Evolutionary conservation across 164 flowering plant species (phyloP).

Genomic region (Amborella trichopoda): DNA sequence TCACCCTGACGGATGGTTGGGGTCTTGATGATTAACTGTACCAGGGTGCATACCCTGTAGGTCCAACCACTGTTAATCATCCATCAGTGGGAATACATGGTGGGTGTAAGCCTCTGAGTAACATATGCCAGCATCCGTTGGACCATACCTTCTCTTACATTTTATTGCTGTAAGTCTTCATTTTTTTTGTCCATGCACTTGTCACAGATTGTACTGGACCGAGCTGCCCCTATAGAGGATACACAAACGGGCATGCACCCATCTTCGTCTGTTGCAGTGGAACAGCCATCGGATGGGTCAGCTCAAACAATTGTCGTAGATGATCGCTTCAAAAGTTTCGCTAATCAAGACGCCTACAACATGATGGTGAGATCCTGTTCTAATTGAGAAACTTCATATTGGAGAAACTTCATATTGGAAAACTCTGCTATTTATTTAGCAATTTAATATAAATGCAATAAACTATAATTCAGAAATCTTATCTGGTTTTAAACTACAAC

Average conservation of each 20-base stretch:
- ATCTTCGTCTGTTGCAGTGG: conserved; percentile 2
- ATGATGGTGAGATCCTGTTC: conserved; percentile 2
- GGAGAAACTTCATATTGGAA: background rate
- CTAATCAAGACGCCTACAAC: conserved; percentile 7
- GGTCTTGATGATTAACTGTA: no score
- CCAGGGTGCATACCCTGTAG: no score
- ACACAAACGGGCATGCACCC: conserved; percentile 1
- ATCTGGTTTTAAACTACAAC: no score
- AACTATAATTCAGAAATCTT: background rate
- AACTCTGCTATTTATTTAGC: background rate
- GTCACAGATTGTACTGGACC: conserved; percentile 13
- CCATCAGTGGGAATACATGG: no score
- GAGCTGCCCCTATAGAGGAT: conserved; percentile 12
- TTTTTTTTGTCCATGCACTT: background rate
- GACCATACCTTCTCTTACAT: no score
- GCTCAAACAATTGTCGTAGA: background rate
- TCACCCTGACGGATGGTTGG: no score
- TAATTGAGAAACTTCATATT: background rate
- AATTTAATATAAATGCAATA: background rate
- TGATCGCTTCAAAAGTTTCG: background rate
- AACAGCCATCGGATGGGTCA: conserved; percentile 5
- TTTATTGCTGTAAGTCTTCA: no score
- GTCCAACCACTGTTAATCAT: no score
- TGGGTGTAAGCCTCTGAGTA: no score
- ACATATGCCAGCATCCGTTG: no score